Conservation (phyloP, 495 filamentous ascomycete species). For the Trichoderma parareesei region DNA sequence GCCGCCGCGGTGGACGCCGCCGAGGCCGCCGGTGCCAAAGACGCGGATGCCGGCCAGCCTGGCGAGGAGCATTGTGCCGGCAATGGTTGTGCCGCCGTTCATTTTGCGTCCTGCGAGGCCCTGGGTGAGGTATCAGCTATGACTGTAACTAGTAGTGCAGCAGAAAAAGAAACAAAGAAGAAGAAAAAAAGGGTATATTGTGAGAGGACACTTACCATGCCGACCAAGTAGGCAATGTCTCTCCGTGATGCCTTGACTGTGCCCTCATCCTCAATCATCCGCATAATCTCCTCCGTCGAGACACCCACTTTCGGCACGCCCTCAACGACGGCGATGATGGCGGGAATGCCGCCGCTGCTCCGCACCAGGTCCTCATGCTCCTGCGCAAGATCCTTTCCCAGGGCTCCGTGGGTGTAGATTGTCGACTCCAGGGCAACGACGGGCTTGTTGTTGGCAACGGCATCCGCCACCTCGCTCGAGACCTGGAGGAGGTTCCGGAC, state of each 20-base stretch:
- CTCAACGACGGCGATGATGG: slow-evolving; percentile 77
- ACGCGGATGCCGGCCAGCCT: slow-evolving; percentile 82
- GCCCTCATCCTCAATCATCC: slow-evolving; percentile 59
- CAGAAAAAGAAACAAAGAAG: too few species aligned
- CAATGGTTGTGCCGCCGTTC: slow-evolving; percentile 86
- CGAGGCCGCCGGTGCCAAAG: slow-evolving; percentile 78
- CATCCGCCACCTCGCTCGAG: slow-evolving; percentile 75
- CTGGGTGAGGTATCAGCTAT: slow-evolving; percentile 29
- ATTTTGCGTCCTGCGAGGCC: slow-evolving; percentile 54
- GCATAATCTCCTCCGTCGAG: slow-evolving; percentile 55
- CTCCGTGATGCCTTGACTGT: slow-evolving; percentile 75
- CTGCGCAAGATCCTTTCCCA: slow-evolving; percentile 73
- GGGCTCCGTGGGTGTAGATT: slow-evolving; percentile 68
- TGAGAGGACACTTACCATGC: slow-evolving; percentile 49
- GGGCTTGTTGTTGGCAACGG: slow-evolving; percentile 60
- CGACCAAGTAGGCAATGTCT: slow-evolving; percentile 74
- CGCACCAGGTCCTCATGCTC: slow-evolving; percentile 80
- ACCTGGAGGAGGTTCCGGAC: slow-evolving; percentile 57
- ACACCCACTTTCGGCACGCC: slow-evolving; percentile 79
- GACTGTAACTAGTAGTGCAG: neutral
- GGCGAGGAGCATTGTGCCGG: slow-evolving; percentile 86
- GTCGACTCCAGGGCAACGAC: slow-evolving; percentile 91
- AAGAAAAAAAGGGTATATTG: too few species aligned
- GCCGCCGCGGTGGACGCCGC: slow-evolving; percentile 88
- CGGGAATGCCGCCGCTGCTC: slow-evolving; percentile 76